Base-by-base conservation (phyloP, 768 basidiomycete species). In the Xerocomus spinulosus region DNA sequence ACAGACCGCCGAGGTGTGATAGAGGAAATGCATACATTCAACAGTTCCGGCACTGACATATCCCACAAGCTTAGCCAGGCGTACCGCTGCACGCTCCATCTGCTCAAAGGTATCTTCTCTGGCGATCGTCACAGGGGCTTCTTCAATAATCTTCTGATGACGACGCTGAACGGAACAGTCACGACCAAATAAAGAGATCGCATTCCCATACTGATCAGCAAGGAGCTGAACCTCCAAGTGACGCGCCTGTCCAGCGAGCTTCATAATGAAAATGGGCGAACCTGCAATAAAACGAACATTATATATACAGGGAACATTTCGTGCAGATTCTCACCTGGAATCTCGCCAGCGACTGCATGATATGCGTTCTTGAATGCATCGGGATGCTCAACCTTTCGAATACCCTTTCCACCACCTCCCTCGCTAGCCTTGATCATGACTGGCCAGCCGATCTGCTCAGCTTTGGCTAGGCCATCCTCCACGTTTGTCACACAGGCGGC, bases 371-470 rank as follows among this genome's bases (percentile, higher is more conserved):
- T 93, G 77, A 99, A 98, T 42, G 80, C 80, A 38, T 92, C 89
- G 2, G 85, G 73, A 40, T 73, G 71, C 42, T 95, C 91, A 24
- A 99, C 96, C 73, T 89, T 98, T 46, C 96, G 78, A 50, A 99
- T 99, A 70, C 96, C 96, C 69, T 99, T 99, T 50, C 96, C 96
- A 68, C 96, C 96, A 57, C 96, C 96, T 55, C 96, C 96, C 69
- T 99, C 96, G 54, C 89, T 92, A 5, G 96, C 96, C 75, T 99
- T 99, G 74, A 99, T 98, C 96, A 99, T 99, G 53, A 99, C 83
- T 0, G 96, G 96, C 78, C 81, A 98, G 10, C 95, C 94, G 42
- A 99, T 96, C 63, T 82, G 71, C 64, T 92, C 85, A 0, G 95
- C 90, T 60, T 77, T 82, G 52, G 73, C 69, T 48, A 98, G 64